A percentile compares a stretch with the other conserved stretches of the same genome.
phyloP scores from a whole-genome alignment of 495 filamentous ascomycete species.

The Acidomyces sp. region DNA sequence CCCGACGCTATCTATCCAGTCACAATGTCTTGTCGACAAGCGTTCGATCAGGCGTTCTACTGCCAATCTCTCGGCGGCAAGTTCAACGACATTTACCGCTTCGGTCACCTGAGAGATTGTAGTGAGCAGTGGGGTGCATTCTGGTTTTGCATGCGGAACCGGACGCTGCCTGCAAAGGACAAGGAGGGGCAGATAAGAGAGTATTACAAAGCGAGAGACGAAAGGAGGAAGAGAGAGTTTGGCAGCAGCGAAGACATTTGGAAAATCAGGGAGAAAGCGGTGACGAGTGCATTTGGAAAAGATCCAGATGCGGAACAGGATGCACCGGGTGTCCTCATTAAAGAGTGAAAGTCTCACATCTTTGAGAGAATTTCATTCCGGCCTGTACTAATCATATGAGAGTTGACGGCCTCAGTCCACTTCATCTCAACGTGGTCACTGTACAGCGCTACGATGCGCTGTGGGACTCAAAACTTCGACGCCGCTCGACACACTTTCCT shows the following conservation, averaged over 20 bases:
- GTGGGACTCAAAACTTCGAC: no score
- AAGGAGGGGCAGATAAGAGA: constrained; percentile 48
- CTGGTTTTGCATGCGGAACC: constrained; percentile 91
- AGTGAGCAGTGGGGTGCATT: constrained; percentile 74
- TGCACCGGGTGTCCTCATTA: constrained; percentile 11
- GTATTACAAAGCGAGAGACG: constrained; percentile 59
- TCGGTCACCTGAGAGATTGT: constrained; percentile 61
- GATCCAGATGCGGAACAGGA: constrained; percentile 46
- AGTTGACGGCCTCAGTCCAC: no score
- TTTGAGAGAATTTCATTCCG: no score
- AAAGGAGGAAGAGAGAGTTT: constrained; percentile 51
- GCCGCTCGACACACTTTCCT: no score
- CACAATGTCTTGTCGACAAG: constrained; percentile 72
- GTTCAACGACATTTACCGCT: constrained; percentile 75
- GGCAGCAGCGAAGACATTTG: constrained; percentile 87
- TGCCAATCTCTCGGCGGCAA: constrained; percentile 87
- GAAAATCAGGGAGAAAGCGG: constrained; percentile 47
- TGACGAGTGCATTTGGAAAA: constrained; percentile 40
- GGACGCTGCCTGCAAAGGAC: constrained; percentile 31
- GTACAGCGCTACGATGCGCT: no score
- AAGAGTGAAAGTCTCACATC: constrained; percentile 1
- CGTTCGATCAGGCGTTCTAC: constrained; percentile 91
- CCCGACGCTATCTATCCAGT: constrained; percentile 57
- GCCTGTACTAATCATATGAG: no score
- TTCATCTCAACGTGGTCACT: no score